These are phyloP conservation scores for Coemansia sp. DNA, from an alignment of 192 early-diverging fungal species.

Conservation along the genomic window DNA sequence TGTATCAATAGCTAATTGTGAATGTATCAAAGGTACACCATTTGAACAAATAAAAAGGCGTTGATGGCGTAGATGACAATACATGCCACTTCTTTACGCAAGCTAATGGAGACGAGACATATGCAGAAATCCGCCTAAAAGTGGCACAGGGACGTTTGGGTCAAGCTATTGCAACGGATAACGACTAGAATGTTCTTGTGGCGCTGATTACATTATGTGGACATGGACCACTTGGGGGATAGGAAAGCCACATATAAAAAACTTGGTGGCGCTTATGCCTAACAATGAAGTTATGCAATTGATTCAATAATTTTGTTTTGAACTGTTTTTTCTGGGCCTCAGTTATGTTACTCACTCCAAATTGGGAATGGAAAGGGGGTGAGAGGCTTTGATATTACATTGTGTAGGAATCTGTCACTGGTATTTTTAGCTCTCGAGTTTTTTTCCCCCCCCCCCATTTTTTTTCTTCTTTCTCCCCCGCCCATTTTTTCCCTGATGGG, in stretches of 20 bases:
- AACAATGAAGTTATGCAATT: slow-evolving; percentile 6
- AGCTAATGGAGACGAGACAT: neutral
- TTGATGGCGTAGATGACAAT: neutral
- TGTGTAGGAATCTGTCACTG: neutral
- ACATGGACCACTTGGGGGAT: neutral
- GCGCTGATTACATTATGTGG: neutral
- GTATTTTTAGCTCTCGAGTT: neutral
- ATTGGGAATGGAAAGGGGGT: neutral
- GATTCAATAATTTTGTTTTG: neutral
- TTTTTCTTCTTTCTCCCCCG: neutral
- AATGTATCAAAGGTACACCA: neutral
- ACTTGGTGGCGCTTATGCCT: neutral
- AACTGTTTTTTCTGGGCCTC: neutral
- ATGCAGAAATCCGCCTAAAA: neutral
- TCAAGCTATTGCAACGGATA: neutral
- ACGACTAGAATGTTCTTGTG: neutral
- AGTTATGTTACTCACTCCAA: neutral
- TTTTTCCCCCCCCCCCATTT: neutral
- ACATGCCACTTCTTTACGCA: neutral
- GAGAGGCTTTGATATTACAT: neutral
- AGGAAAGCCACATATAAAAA: neutral
- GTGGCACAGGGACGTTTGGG: neutral
- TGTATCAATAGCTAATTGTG: neutral
- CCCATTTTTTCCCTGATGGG: neutral
- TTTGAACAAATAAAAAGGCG: neutral